Evolutionary conservation across 805 yeast species (phyloP).

Genomic region (Teunomyces lycoperdinae): DNA sequence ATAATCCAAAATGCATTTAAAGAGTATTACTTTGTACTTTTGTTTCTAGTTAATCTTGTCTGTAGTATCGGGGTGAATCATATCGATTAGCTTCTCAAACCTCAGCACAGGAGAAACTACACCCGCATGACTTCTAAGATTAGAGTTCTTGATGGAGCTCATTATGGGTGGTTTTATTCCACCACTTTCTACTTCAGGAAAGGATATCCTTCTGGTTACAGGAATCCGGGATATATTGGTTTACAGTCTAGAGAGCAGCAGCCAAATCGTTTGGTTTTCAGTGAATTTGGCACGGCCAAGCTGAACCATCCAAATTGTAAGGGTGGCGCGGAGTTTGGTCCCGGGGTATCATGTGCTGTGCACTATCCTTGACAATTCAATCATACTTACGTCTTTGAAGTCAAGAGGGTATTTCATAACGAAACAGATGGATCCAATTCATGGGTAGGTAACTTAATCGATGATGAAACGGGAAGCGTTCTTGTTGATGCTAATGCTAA

Average conservation of each 20-base stretch:
- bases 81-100: background rate
- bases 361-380: slow-evolving; percentile 4
- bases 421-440: slow-evolving; percentile 1
- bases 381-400: slow-evolving; percentile 3
- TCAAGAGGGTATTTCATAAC: background rate
- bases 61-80: too few species aligned
- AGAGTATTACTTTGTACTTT: too few species aligned
- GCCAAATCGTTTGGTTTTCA: slow-evolving; percentile 4
- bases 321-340: slow-evolving; percentile 7
- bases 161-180: background rate
- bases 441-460: slow-evolving; percentile 1
- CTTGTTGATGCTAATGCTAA: background rate
- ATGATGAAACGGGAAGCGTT: slow-evolving; percentile 1
- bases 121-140: background rate
- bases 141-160: background rate
- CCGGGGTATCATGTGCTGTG: slow-evolving; percentile 6
- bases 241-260: background rate
- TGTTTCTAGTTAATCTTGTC: too few species aligned
- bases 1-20: too few species aligned
- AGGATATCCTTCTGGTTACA: background rate
- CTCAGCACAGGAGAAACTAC: background rate
- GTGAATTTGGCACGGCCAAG: slow-evolving; percentile 6
- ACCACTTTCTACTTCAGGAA: background rate
- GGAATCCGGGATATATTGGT: slow-evolving; percentile 1
- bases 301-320: slow-evolving; percentile 6